These are phyloP conservation scores for Metschnikowia lochheadii DNA, from an alignment of 805 yeast genomes.

Conservation along the genomic window DNA sequence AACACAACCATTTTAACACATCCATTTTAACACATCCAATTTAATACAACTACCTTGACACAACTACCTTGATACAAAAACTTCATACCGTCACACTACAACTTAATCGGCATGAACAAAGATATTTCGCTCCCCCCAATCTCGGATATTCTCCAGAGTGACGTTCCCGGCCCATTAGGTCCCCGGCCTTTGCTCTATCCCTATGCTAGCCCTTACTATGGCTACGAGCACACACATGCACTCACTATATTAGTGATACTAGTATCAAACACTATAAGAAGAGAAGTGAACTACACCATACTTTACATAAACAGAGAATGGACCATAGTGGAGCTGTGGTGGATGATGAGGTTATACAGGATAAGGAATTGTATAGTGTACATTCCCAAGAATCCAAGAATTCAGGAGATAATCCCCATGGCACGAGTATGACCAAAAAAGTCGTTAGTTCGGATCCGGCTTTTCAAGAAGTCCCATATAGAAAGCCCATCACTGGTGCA, in stretches of 20 bases:
- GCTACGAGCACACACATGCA: not conserved
- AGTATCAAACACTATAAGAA: not conserved
- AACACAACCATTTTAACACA: not conserved
- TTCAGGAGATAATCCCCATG: not conserved
- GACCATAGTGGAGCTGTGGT: slow-evolving; percentile 4
- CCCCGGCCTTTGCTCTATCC: slow-evolving; percentile 7
- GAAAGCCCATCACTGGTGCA: slow-evolving; percentile 8
- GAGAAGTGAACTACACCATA: slow-evolving; percentile 5
- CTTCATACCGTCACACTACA: not conserved
- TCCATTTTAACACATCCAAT: not conserved
- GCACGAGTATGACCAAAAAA: too few species aligned
- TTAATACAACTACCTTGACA: too few species aligned
- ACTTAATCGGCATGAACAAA: slow-evolving; percentile 9
- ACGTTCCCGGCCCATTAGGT: slow-evolving; percentile 2
- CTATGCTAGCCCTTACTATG: slow-evolving; percentile 2
- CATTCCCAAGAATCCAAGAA: not conserved
- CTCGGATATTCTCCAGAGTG: slow-evolving; percentile 31
- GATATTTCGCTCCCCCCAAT: slow-evolving; percentile 40
- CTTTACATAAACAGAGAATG: slow-evolving; percentile 2
- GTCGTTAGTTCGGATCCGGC: not conserved
- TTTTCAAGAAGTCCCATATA: not conserved
- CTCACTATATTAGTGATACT: not conserved
- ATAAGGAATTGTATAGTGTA: not conserved
- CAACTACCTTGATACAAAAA: too few species aligned
- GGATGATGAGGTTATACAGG: not conserved